Evolutionary conservation across 2,329 filamentous ascomycete genomes (phyloP), one percentile per base, ranked within the genome.

Genomic region (Hypoxylon sp.): DNA sequence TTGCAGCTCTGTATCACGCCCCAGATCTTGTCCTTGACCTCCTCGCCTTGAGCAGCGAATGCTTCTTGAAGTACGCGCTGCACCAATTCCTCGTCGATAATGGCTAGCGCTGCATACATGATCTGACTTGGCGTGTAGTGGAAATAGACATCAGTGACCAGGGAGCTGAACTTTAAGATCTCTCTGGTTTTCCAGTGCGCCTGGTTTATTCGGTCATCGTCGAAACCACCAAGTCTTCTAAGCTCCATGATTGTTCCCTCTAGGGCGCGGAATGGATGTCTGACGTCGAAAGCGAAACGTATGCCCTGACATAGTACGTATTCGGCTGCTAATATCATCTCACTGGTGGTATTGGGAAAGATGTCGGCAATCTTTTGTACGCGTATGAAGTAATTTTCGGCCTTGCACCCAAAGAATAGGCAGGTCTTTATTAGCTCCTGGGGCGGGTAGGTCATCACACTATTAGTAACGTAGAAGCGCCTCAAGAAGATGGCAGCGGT

Each of bases 101-200:
- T 85, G 12, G 90, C 84, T 27, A 97, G 80, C 0, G 94, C 89
- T 0, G 93, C 90, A 64, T 98, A 85, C 89, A 94, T 94, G 76
- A 98, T 97, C 78, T 99, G 96, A 23, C 92, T 91, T 0, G 96
- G 96, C 0, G 95, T 95, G 80, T 92, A 98, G 78, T 97, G 91
- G 80, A 98, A 97, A 81, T 98, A 98, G n/a, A 88, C 94, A 74
- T 99, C 96, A 25, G 95, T 97, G 66, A 97, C 85, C 53, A 97
- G 82, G 0, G 94, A 92, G 61, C 92, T 91, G 58, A 89, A 91
- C 75, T 93, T 93, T 58, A 96, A 86, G 48, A 93, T 84, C 19
- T 90, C 87, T 43, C 91, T 87, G 0, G 94, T 91, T 55, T 85
- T 86, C n/a, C 83, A 83, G 75, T 97, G 94, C 0, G 93, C 93